Conservation (phyloP, 768 basidiomycete species). For the Saitozyma podzolica region DNA sequence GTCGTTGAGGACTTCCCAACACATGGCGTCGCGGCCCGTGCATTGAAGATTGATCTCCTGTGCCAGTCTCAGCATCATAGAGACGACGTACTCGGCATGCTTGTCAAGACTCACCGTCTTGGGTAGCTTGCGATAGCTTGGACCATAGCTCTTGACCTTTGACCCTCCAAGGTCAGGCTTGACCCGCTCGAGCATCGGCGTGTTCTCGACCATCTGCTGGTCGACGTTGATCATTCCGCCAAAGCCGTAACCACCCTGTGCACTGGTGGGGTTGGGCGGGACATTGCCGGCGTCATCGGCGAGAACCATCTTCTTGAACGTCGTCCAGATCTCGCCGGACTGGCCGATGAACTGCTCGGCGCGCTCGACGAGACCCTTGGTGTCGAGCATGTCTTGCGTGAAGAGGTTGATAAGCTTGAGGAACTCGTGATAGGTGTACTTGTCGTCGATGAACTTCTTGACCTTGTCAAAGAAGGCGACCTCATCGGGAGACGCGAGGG, state of each 20-base stretch:
- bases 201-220: slow-evolving; percentile 68
- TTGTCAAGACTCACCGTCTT: slow-evolving; percentile 66
- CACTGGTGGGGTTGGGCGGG: slow-evolving; percentile 26
- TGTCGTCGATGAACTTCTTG: slow-evolving; percentile 58
- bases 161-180: slow-evolving; percentile 57
- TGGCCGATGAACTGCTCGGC: slow-evolving; percentile 75
- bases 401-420: slow-evolving; percentile 88
- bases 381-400: slow-evolving; percentile 86
- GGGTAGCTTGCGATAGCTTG: slow-evolving; percentile 88
- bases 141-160: slow-evolving; percentile 64
- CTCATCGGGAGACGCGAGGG: slow-evolving; percentile 61
- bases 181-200: slow-evolving; percentile 76
- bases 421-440: slow-evolving; percentile 69
- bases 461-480: slow-evolving; percentile 92
- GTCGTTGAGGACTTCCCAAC: slow-evolving; percentile 93
- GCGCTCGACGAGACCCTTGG: slow-evolving; percentile 74
- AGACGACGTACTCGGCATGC: too few relatives aligned
- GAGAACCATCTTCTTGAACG: slow-evolving; percentile 83
- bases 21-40: slow-evolving; percentile 90
- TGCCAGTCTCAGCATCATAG: slow-evolving; percentile 5
- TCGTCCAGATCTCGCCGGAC: slow-evolving; percentile 71
- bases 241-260: slow-evolving; percentile 44
- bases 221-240: slow-evolving; percentile 50
- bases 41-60: slow-evolving; percentile 88
- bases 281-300: slow-evolving; percentile 62